Conservation (phyloP, 2,329 filamentous ascomycete species). For the Penicillium sp. region DNA sequence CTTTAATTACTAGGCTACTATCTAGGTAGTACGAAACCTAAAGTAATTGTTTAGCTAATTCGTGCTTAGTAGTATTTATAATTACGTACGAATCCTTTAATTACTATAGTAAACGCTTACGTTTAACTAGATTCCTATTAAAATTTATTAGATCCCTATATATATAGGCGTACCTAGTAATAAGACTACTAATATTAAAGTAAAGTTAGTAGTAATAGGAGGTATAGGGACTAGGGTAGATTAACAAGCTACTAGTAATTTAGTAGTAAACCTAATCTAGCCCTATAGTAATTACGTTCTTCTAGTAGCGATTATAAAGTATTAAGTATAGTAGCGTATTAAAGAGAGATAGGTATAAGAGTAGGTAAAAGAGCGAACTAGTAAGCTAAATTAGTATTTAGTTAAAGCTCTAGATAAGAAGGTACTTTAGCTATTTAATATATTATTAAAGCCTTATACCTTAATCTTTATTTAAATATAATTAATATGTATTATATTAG, state of each 20-base stretch:
- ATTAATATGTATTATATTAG: no score
- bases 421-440: no score
- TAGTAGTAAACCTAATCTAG: no score
- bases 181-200: background rate
- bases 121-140: background rate
- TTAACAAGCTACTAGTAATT: background rate
- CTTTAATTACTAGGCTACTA: background rate
- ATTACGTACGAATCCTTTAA: background rate
- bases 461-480: no score
- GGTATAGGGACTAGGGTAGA: background rate
- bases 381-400: background rate
- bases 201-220: background rate
- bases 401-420: background rate
- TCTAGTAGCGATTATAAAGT: background rate
- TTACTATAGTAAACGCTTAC: background rate
- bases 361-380: constrained; percentile 1
- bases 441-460: no score
- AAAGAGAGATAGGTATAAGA: background rate
- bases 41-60: background rate
- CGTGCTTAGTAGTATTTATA: background rate
- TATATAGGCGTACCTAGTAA: background rate
- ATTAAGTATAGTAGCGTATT: background rate
- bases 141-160: background rate
- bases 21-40: background rate
- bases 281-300: background rate